phyloP scores from a whole-genome alignment of 2,329 filamentous ascomycete species.

The Penicillium sp. region DNA sequence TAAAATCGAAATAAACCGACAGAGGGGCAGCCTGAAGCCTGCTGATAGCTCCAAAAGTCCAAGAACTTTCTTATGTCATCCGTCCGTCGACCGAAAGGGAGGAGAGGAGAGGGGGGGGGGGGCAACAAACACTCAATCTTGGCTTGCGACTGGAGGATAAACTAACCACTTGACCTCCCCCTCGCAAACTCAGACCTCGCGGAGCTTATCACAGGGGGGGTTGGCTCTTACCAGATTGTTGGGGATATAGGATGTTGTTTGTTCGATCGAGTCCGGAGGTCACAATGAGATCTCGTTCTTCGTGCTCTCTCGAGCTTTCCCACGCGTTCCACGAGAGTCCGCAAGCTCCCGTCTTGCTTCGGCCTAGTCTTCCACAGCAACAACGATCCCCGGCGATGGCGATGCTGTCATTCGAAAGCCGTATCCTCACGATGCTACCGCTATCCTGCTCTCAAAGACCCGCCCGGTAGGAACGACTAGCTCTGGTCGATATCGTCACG shows the following conservation, averaged over 20 bases:
- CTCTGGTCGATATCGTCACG: neutral
- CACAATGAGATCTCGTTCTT: neutral
- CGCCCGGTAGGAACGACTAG: neutral
- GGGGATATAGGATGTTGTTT: neutral
- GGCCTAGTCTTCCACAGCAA: neutral
- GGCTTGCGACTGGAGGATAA: neutral
- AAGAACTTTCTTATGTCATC: constrained; percentile 7
- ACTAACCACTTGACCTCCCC: constrained; percentile 2
- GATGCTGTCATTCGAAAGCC: neutral
- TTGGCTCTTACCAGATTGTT: neutral
- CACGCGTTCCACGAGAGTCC: neutral
- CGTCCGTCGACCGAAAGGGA: neutral
- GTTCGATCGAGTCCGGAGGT: neutral
- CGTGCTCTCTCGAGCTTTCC: neutral
- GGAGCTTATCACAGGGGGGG: neutral
- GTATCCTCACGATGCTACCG: neutral
- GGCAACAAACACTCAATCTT: neutral
- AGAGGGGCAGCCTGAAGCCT: neutral
- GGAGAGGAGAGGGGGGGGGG: neutral
- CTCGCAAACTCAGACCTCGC: constrained; percentile 1
- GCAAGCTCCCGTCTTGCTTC: neutral
- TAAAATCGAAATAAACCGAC: neutral
- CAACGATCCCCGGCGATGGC: neutral
- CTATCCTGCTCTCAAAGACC: neutral
- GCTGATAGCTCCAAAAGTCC: neutral